Base-by-base conservation (phyloP, 345 rosid genomes). In the Salix brachista region DNA sequence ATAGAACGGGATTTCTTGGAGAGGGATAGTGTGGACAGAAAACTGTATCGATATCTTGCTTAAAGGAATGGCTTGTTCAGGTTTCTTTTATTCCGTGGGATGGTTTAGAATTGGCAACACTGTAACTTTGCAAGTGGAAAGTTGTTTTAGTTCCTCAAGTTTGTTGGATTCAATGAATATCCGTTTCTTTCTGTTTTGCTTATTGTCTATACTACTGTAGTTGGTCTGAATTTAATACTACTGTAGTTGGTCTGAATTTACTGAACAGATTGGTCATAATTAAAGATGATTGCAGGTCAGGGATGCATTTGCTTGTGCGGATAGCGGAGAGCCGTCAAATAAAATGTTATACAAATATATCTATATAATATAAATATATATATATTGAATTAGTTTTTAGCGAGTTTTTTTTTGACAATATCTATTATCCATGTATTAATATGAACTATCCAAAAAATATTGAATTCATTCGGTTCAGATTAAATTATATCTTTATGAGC, bases 1-100 rank as follows among this genome's bases (percentile, higher is more conserved):
- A 96, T 96, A 1, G 98, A 93, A 78, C 89, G 99, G 23, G 99
- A 96, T 76, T 96, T 93, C 94, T 83, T 96, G 93, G 98, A 96
- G 88, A 88, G 99, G 87, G 99, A 96, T 86, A 83, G 70, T 68
- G 79, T 80, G 10, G 98, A 93, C 84, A 87, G 99, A 84, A 93
- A 92, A 87, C 76, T 92, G 82, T 96, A 96, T 75, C 96, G 97
- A 41, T 96, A 96, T 72, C 92, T 96, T 76, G 98, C 99, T 60
- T 96, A 79, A 88, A 77, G 77, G 75, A 60, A 62, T 26, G 44
- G 71, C 81, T 23, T 65, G 64, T n/a, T 61, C 42, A 66, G 37
- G 65, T 71, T 71, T 4, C 69, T 32, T 56, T 64, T 36, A 36
- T 66, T 44, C 23, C 37, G 75, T 75, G 79, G 73, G 79, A 70